Conservation (phyloP, 306 rosid genomes). For the Dryas drummondii region DNA sequence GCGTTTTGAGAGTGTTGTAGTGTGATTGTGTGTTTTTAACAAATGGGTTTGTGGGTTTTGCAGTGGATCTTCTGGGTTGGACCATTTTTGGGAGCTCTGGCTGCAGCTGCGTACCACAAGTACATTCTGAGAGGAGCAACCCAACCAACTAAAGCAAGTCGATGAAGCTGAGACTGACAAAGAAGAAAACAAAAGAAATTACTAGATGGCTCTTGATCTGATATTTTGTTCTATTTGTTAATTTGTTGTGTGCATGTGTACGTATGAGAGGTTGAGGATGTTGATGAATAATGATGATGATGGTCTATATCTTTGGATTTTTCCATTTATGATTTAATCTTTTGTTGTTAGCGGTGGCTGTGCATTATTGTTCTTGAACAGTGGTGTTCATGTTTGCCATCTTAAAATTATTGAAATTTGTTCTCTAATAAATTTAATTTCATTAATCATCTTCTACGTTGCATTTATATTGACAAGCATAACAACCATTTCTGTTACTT, state of each 20-base stretch:
- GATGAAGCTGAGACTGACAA: not conserved
- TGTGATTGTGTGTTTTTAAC: not conserved
- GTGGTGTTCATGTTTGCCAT: not conserved
- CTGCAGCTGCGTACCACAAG: slow-evolving; percentile 88
- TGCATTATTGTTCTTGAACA: slow-evolving; percentile 31
- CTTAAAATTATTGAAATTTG: not conserved
- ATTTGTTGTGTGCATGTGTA: slow-evolving; percentile 16
- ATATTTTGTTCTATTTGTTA: slow-evolving; percentile 12
- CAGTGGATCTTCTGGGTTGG: slow-evolving; percentile 97
- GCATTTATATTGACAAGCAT: no score
- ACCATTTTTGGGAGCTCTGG: slow-evolving; percentile 74
- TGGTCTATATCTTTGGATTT: not conserved
- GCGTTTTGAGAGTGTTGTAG: no score
- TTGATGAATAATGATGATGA: not conserved
- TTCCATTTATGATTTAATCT: not conserved
- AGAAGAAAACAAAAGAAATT: not conserved
- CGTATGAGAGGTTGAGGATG: not conserved
- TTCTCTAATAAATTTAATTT: not conserved
- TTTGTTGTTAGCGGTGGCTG: slow-evolving; percentile 19
- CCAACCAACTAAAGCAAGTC: slow-evolving; percentile 48
- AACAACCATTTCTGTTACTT: no score
- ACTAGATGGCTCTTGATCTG: not conserved
- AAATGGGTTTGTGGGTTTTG: not conserved
- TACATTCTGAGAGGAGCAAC: slow-evolving; percentile 77
- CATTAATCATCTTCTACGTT: not conserved